Base-by-base conservation (phyloP, 2,329 filamentous ascomycete genomes). In the Diplodia mutila region DNA sequence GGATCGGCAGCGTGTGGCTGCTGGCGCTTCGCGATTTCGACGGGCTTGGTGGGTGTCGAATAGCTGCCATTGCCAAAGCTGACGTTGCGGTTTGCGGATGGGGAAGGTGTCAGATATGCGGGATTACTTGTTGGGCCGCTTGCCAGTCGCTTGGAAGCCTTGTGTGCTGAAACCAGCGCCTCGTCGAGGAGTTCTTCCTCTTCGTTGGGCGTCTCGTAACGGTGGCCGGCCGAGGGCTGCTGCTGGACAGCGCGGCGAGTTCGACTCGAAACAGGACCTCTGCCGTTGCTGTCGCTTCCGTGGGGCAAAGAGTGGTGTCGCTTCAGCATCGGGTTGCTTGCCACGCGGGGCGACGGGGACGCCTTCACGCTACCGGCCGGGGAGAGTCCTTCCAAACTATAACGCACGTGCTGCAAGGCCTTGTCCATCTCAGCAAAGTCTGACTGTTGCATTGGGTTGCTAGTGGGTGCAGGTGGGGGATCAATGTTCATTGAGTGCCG, bases 141-240 rank as follows among this genome's bases (percentile, higher is more conserved):
- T 67, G 89, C 92, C 69, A 97, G 83, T 11, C 88, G 89, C 75
- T 88, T 90, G 75, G 91, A 91, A 8, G 89, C 92, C 69, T 87
- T 88, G 73, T 90, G 90, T 0, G 93, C 91, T 6, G 91, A 92
- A 59, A 89, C 86, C 51, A 97, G 84, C 23, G 89, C 93, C 79
- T 99, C 95, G 72, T 97, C 94, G 11, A 98, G 85, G 11, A 99
- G 85, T 80, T 99, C 95, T 69, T 99, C 95, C 76, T 98, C 94
- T 79, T 99, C 95, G 74, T 97, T 94, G 1, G 95, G 93, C 0
- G 94, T 94, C 75, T 99, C 95, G 76, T 98, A 97, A 70, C 92
- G 90, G 73, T 91, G 90, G 59, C 91, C 88, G 4, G 91, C 91
- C 70, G 93, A 90, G 4, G 85, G 83, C 16, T 92, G 89, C 77